Percentiles rank a stretch among this genome's conserved stretches.
Conservation (phyloP, 1,284 basidiomycete genomes). For the Marasmius oreades region DNA sequence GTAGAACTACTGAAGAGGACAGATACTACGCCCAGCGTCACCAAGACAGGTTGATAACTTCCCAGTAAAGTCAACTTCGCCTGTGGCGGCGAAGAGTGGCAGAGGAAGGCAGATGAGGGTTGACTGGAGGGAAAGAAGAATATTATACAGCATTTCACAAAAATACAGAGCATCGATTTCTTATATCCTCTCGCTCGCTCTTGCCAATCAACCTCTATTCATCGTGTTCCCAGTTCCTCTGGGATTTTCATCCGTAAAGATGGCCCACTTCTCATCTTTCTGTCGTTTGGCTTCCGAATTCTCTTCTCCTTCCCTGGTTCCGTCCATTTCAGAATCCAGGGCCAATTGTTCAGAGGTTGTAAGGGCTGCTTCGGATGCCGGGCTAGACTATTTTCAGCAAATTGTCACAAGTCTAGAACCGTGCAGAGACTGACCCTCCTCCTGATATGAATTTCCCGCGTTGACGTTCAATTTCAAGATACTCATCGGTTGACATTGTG, state of each 20-base stretch:
- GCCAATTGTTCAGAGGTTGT: conserved; percentile 78
- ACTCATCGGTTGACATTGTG: conserved; percentile 97
- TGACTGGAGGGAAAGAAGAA: too few species aligned
- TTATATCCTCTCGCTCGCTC: neutral
- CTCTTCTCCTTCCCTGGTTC: conserved; percentile 64
- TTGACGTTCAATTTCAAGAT: conserved; percentile 81
- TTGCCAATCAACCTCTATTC: conserved; percentile 71
- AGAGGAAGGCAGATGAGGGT: too few species aligned
- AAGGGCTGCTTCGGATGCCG: conserved; percentile 61
- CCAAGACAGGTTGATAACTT: too few species aligned
- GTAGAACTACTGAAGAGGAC: too few species aligned
- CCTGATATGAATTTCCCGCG: conserved; percentile 86
- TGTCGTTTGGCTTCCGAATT: conserved; percentile 75
- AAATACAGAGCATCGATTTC: neutral
- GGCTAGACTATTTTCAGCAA: conserved; percentile 36
- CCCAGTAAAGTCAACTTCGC: too few species aligned
- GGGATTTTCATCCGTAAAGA: conserved; percentile 76
- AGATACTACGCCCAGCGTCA: too few species aligned
- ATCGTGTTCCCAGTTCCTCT: conserved; percentile 91
- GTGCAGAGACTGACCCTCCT: conserved; percentile 64
- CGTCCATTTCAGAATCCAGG: conserved; percentile 82
- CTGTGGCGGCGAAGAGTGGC: too few species aligned
- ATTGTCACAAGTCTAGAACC: neutral
- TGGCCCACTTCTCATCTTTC: conserved; percentile 88
- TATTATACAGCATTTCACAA: too few species aligned